phyloP scores from a whole-genome alignment of 495 filamentous ascomycete genomes.

The Penicillium flavigenum region DNA sequence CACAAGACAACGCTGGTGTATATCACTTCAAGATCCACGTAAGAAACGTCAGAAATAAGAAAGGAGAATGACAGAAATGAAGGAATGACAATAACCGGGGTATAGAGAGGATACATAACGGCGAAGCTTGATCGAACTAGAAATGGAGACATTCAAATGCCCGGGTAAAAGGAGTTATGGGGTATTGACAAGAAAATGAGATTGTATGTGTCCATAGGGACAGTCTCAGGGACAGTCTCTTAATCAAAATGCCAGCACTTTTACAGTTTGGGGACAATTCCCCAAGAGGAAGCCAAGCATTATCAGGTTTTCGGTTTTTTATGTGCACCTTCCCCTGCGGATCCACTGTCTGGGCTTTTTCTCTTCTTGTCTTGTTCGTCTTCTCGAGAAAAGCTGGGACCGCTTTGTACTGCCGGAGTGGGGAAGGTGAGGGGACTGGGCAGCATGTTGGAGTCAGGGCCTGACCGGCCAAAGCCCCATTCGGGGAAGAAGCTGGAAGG shows the following conservation, averaged over 20 bases:
- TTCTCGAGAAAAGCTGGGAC: constrained; percentile 66
- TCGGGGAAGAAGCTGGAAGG: constrained; percentile 91
- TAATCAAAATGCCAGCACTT: constrained; percentile 2
- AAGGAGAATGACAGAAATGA: constrained; percentile 14
- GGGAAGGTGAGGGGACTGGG: constrained; percentile 90
- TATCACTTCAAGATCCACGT: constrained; percentile 15
- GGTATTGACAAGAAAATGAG: constrained; percentile 8
- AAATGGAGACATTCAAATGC: constrained; percentile 12
- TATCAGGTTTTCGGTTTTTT: constrained; percentile 52
- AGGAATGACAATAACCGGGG: constrained; percentile 24
- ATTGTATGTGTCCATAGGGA: constrained; percentile 18
- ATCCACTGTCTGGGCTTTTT: constrained; percentile 52
- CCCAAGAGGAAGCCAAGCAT: not conserved
- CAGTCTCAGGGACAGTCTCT: too few species aligned
- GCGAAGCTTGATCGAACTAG: constrained; percentile 19
- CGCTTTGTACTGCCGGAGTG: constrained; percentile 74
- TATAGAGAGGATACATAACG: constrained; percentile 25
- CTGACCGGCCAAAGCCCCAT: constrained; percentile 70
- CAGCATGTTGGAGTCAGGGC: constrained; percentile 73
- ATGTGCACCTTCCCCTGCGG: constrained; percentile 34
- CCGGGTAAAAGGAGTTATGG: constrained; percentile 7
- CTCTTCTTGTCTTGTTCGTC: constrained; percentile 55
- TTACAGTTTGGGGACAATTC: not conserved
- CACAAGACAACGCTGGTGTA: constrained; percentile 8
- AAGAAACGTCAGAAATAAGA: constrained; percentile 11